Conservation (phyloP, 1,284 basidiomycete genomes). For the Xanthoconium separans region DNA sequence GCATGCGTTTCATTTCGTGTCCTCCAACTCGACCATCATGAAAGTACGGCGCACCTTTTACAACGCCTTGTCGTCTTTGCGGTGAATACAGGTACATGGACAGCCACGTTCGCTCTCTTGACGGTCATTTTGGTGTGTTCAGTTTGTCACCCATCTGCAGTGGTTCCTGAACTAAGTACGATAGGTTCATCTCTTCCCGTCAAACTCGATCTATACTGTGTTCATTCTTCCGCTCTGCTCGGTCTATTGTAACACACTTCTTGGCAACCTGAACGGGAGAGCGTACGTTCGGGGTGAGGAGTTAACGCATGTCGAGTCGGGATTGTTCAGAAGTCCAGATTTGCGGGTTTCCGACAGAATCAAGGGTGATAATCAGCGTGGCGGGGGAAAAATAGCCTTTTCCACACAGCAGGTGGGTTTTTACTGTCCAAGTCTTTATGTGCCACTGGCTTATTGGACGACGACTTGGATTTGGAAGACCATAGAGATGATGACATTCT, state of each 20-base stretch:
- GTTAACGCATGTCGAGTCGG: too few relatives aligned
- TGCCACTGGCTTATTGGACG: not conserved
- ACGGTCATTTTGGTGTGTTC: slow-evolving; percentile 10
- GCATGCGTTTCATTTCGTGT: not conserved
- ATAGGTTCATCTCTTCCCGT: slow-evolving; percentile 1
- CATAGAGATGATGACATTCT: not conserved
- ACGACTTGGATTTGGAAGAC: not conserved
- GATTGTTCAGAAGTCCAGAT: not conserved
- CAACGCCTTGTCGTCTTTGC: slow-evolving; percentile 14
- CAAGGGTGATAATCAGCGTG: not conserved
- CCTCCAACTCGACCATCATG: not conserved
- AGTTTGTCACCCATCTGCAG: too few relatives aligned
- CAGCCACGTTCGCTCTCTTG: slow-evolving; percentile 10
- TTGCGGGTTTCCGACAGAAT: not conserved
- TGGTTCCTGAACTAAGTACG: not conserved
- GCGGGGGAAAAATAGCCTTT: not conserved
- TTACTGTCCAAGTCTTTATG: not conserved
- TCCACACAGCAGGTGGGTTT: not conserved
- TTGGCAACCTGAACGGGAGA: slow-evolving; percentile 17
- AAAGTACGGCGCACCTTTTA: slow-evolving; percentile 8
- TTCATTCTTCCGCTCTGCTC: slow-evolving; percentile 8
- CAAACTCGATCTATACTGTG: not conserved
- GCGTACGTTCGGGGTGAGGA: not conserved
- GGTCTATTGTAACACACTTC: slow-evolving; percentile 19
- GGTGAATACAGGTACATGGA: slow-evolving; percentile 16